Conservation (phyloP, 768 basidiomycete genomes). For the Naganishia friedmannii region DNA sequence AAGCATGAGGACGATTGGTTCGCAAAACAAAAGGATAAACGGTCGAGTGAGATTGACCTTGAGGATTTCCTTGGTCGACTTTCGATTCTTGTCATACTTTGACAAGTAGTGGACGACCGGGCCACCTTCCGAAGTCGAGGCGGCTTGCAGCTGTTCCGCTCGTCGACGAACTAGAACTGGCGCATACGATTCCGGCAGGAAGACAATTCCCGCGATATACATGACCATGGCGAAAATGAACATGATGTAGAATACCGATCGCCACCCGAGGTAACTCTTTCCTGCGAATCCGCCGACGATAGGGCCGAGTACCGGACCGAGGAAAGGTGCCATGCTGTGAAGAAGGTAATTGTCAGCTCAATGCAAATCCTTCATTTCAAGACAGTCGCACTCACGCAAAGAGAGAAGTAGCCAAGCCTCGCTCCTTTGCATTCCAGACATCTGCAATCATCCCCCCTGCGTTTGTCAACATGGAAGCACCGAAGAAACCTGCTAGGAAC, state of each 20-base stretch:
- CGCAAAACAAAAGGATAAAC: conserved; percentile 54
- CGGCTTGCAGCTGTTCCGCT: conserved; percentile 38
- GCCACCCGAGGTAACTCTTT: conserved; percentile 26
- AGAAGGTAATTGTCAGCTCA: not conserved
- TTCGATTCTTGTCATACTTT: conserved; percentile 24
- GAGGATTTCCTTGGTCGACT: conserved; percentile 23
- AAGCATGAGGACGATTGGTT: conserved; percentile 41
- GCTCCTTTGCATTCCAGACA: conserved; percentile 44
- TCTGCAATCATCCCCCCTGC: conserved; percentile 39
- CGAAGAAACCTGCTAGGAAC: conserved; percentile 44
- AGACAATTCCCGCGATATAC: conserved; percentile 37
- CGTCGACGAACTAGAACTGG: conserved; percentile 48
- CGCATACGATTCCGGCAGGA: conserved; percentile 52
- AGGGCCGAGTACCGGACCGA: conserved; percentile 26
- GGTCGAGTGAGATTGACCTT: conserved; percentile 52
- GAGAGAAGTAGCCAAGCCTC: conserved; percentile 47
- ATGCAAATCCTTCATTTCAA: not conserved
- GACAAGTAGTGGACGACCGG: conserved; percentile 23
- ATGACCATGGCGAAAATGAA: conserved; percentile 30
- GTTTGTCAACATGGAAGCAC: conserved; percentile 43
- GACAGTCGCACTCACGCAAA: conserved; percentile 38
- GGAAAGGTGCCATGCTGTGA: conserved; percentile 37
- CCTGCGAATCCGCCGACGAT: conserved; percentile 33
- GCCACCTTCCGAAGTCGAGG: conserved; percentile 25
- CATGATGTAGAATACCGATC: conserved; percentile 18